Base-by-base conservation (phyloP, 225 moss, liverwort and hornwort genomes). In the Physcomitrellopsis africana region DNA sequence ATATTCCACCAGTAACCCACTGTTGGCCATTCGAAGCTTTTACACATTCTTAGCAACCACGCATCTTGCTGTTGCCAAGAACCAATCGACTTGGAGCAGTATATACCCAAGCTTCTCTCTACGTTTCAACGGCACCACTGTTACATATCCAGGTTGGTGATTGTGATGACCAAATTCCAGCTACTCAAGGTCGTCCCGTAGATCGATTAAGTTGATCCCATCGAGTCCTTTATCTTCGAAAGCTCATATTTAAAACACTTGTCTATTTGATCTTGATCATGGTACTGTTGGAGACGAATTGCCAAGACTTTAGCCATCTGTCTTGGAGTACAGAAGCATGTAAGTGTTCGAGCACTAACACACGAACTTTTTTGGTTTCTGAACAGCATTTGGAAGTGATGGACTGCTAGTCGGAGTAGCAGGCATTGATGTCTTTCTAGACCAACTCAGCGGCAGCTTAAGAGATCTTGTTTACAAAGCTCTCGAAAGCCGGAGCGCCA, bases 31-130 rank as follows among this genome's bases (percentile, higher is more conserved):
- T 9, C 26, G 77, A n/a, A 71, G 77, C 47, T 65, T 51, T 44
- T 77, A 53, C 70, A 56, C 64, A 1, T 71, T 64, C 65, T 19
- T 77, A 29, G 70, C 77, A 16, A 19, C 29, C n/a, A 71, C 1
- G 32, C 77, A 71, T 9, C 43, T 26, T n/a, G 64, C 55, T 7
- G 77, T 57, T 1, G 51, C 64, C 0, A 18, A 64, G 18, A 77
- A 55, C 17, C 17, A 58, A 8, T 24, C 70, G 0, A 64, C 55
- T 7, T 71, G 77, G 77, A 77, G 70, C 55, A 48, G 19, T 26
- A 17, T 45, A 3, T 71, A 77, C 14, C 0, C 26, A 14, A 46
- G 64, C n/a, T 29, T 27, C 22, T 65, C 57, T 5, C 56, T 71
- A 32, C 8, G 43, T 9, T n/a, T 27, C 15, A 46, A 53, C 22